phyloP scores from a whole-genome alignment of 176 grass and related monocot genomes.

The Zea luxurians region DNA sequence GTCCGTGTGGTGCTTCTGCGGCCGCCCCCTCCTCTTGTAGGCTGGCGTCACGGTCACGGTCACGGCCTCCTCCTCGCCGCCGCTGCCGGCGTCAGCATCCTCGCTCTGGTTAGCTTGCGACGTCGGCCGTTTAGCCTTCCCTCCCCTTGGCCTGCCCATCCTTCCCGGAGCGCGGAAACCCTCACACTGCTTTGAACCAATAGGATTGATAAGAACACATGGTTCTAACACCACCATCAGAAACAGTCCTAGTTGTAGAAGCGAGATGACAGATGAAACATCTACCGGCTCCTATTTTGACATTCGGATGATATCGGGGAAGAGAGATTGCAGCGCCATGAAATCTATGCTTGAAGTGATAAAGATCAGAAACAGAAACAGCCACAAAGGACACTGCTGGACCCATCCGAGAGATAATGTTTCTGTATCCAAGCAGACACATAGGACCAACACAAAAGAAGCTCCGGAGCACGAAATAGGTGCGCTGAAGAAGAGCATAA shows the following conservation, averaged over 20 bases:
- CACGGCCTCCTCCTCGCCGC: conserved; percentile 58
- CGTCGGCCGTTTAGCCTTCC: conserved; percentile 61
- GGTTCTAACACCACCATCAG: neutral
- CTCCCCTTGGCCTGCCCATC: conserved; percentile 80
- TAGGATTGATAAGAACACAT: neutral
- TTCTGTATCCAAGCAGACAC: neutral
- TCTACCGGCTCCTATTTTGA: neutral
- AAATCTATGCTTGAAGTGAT: neutral
- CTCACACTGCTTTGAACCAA: neutral
- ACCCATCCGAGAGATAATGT: conserved; percentile 6
- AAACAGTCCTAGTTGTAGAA: too few species aligned
- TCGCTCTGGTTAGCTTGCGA: conserved; percentile 38
- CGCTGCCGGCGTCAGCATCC: conserved; percentile 42
- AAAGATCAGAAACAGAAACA: conserved; percentile 10
- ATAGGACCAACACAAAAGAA: neutral
- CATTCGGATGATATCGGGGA: neutral
- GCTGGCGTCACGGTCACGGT: conserved; percentile 26
- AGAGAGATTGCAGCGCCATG: neutral
- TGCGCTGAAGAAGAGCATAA: neutral
- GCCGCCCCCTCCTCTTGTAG: conserved; percentile 65
- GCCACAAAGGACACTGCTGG: neutral
- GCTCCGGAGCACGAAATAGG: neutral
- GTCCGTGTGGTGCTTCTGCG: conserved; percentile 55
- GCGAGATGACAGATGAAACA: neutral
- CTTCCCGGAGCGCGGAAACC: conserved; percentile 3